A percentile compares a stretch with the other conserved stretches of the same genome.
Evolutionary conservation across 164 flowering plant species (phyloP).

Genomic region (Liquidambar formosana): DNA sequence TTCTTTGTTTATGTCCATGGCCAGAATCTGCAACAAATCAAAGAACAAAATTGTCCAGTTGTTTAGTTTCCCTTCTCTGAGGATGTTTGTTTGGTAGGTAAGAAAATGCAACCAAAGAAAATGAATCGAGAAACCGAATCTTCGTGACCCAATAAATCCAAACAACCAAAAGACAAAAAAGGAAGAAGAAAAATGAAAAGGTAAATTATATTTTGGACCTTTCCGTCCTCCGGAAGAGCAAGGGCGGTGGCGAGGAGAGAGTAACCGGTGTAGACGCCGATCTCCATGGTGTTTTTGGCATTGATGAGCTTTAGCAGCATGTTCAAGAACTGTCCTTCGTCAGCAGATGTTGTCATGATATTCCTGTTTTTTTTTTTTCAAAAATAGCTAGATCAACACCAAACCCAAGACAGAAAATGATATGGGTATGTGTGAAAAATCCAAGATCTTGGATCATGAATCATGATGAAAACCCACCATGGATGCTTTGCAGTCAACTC

Average conservation of each 20-base stretch:
- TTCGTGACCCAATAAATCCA: too few species aligned
- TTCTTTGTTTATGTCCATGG: slow-evolving; percentile 92
- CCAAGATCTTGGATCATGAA: background rate
- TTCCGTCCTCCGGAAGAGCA: slow-evolving; percentile 64
- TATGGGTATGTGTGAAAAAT: background rate
- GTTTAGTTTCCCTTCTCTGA: background rate
- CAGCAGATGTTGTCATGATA: slow-evolving; percentile 70
- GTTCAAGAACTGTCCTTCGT: slow-evolving; percentile 68
- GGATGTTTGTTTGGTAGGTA: background rate
- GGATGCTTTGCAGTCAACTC: slow-evolving; percentile 73
- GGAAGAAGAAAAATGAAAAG: too few species aligned
- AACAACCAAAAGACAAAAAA: too few species aligned
- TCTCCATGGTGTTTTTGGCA: slow-evolving; percentile 71
- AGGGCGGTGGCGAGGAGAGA: slow-evolving; percentile 66
- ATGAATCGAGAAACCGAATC: too few species aligned
- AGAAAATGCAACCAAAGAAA: background rate
- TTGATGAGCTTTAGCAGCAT: slow-evolving; percentile 67
- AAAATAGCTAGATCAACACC: background rate
- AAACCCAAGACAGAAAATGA: background rate
- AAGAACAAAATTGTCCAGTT: background rate
- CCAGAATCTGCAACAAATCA: slow-evolving; percentile 61
- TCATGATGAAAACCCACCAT: slow-evolving; percentile 37
- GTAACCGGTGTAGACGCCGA: slow-evolving; percentile 67
- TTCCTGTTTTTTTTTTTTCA: too few species aligned
- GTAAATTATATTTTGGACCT: too few species aligned